phyloP scores from a whole-genome alignment of 2,329 filamentous ascomycete genomes.

The Cordyceps fumosorosea region DNA sequence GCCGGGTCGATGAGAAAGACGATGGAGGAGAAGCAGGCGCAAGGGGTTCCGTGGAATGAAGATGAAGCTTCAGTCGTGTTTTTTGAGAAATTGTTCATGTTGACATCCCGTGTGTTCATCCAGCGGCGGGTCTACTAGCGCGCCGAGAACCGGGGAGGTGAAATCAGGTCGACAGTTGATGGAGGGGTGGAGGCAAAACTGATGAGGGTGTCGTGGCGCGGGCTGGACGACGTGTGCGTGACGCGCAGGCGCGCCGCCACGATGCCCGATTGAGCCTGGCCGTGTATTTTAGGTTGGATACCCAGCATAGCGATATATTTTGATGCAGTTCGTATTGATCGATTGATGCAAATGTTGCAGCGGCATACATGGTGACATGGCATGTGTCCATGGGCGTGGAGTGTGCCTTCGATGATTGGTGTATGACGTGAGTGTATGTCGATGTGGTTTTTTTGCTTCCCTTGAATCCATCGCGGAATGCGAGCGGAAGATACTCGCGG shows the following conservation, averaged over 20 bases:
- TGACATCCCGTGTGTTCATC: no score
- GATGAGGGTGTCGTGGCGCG: not conserved
- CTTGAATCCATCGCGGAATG: not conserved
- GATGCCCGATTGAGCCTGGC: not conserved
- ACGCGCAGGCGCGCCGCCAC: not conserved
- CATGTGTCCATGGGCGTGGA: not conserved
- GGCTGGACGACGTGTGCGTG: not conserved
- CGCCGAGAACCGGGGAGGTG: constrained; percentile 23
- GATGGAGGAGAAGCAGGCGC: no score
- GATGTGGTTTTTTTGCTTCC: not conserved
- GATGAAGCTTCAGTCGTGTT: no score
- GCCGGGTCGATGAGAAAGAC: no score
- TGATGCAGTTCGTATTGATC: not conserved
- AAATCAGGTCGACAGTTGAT: constrained; percentile 25
- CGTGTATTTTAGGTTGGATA: not conserved
- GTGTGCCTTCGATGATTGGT: not conserved
- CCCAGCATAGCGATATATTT: not conserved
- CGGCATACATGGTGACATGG: not conserved
- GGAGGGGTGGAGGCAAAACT: not conserved
- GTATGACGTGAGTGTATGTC: not conserved
- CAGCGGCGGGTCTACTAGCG: constrained; percentile 15
- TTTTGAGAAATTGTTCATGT: no score
- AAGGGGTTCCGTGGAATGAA: no score
- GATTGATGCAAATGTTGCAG: not conserved
- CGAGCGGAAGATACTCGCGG: no score